Base-by-base conservation (phyloP, 2,329 filamentous ascomycete species). In the Paraphoma chrysanthemicola region DNA sequence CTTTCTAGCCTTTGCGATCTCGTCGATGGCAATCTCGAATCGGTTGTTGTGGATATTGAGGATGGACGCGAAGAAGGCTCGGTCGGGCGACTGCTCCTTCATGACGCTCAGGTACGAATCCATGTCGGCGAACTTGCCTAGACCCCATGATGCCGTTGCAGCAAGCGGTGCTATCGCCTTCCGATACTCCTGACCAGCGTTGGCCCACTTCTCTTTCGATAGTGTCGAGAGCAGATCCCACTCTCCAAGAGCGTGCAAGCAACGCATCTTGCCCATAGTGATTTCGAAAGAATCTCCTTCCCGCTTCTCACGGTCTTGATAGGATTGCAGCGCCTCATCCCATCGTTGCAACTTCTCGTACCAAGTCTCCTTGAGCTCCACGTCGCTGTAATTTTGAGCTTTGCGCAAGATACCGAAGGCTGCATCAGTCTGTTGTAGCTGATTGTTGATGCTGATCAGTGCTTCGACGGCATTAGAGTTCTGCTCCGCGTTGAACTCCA, bases 201-300 rank as follows among this genome's bases (percentile, higher is more conserved):
- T 93, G 64, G 91, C 87, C 95, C 95, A 99, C 49, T 94, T 96
- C 72, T 93, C 93, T 72, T 96, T 90, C 0, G 93, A 94, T 52
- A 99, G 83, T 47, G 88, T 88, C 0, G 94, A 96, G 14, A 99
- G 83, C 4, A 92, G 88, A 66, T 98, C 96, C 95, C 95, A 99
- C 77, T 99, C 95, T 59, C 95, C 95, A 36, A 99, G 84, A 8
- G 95, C 96, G 74, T 99, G 95, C 62, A 98, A 81, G 83, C 95
- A 99, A 46, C 95, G 89, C 95, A 99, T 99, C 79, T 99, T 99
- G 64, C 95, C 95, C 93, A 99, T 98, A 33, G 96, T 93, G 51
- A 99, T 92, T 57, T 98, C 95, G 58, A 99, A 92, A 0, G 92
- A 93, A 38, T 82, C 80, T 10, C 83, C 83, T 59, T 89, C 86